A percentile compares a stretch with the other conserved stretches of the same genome.
Evolutionary conservation across 306 rosid species (phyloP).

Genomic region (Cercis canadensis): DNA sequence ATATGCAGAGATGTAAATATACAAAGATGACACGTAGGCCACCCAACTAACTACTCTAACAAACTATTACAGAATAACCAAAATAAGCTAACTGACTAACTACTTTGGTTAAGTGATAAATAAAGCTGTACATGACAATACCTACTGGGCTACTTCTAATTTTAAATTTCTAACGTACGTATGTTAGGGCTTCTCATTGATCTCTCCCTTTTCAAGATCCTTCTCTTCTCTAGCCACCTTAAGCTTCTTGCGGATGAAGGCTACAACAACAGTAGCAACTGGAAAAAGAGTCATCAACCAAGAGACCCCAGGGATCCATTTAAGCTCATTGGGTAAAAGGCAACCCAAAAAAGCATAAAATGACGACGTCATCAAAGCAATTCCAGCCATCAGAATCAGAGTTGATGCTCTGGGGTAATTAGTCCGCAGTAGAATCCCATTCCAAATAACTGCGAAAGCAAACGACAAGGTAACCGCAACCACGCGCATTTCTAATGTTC

Average conservation of each 20-base stretch:
- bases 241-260: not conserved
- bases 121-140: too few species aligned
- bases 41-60: too few species aligned
- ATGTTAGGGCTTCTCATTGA: not conserved
- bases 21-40: too few species aligned
- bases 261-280: not conserved
- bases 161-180: too few species aligned
- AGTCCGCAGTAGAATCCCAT: slow-evolving; percentile 6
- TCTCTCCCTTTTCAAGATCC: not conserved
- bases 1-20: too few species aligned
- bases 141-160: too few species aligned
- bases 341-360: slow-evolving; percentile 20
- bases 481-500: not conserved
- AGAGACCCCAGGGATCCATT: slow-evolving; percentile 23
- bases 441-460: not conserved
- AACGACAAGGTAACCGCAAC: not conserved
- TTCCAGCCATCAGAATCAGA: not conserved
- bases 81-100: too few species aligned
- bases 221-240: not conserved
- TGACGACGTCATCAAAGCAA: not conserved
- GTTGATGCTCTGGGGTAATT: not conserved
- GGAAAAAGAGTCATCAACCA: not conserved
- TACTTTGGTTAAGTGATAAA: too few species aligned
- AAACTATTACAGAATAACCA: too few species aligned
- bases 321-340: not conserved